Percentiles rank a stretch among this genome's conserved stretches.
Evolutionary conservation across 208 protist species (phyloP).

Genomic region (Trypanosoma melophagium): DNA sequence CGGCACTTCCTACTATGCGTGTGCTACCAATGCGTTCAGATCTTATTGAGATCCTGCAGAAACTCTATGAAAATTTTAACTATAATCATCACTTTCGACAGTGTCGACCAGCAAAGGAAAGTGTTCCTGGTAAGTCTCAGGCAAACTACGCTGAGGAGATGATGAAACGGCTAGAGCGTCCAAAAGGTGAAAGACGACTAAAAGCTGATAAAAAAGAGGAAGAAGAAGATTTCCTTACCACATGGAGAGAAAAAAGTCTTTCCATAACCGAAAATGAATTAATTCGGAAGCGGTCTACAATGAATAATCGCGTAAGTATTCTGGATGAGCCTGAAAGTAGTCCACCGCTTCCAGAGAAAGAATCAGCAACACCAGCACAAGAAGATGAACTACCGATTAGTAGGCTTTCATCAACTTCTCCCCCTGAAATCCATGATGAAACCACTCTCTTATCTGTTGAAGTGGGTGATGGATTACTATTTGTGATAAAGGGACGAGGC

Average conservation of each 20-base stretch:
- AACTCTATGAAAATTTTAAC: slow-evolving; percentile 67
- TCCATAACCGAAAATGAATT: not conserved
- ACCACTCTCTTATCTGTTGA: slow-evolving; percentile 9
- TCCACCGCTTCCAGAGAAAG: not conserved
- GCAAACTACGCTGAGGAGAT: slow-evolving; percentile 59
- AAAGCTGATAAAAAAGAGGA: not conserved
- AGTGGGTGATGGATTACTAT: slow-evolving; percentile 10
- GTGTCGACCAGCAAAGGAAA: slow-evolving; percentile 1
- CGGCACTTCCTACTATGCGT: not conserved
- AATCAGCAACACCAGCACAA: not conserved
- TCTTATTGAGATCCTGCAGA: slow-evolving; percentile 54
- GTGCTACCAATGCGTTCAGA: slow-evolving; percentile 41
- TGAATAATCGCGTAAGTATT: not conserved
- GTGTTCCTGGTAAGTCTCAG: slow-evolving; percentile 24
- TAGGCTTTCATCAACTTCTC: not conserved
- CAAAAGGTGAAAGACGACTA: slow-evolving; percentile 7
- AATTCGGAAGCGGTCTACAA: not conserved
- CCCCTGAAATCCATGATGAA: not conserved
- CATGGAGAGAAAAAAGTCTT: not conserved
- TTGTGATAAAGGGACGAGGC: slow-evolving; percentile 15
- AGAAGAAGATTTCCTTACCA: not conserved
- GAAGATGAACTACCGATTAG: not conserved
- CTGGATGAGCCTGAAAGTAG: not conserved
- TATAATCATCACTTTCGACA: slow-evolving; percentile 68
- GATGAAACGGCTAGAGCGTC: slow-evolving; percentile 6